Evolutionary conservation across 148 eudicot species (phyloP), one percentile per base, ranked within the genome.

Genomic region (Dianthus caryophyllus): DNA sequence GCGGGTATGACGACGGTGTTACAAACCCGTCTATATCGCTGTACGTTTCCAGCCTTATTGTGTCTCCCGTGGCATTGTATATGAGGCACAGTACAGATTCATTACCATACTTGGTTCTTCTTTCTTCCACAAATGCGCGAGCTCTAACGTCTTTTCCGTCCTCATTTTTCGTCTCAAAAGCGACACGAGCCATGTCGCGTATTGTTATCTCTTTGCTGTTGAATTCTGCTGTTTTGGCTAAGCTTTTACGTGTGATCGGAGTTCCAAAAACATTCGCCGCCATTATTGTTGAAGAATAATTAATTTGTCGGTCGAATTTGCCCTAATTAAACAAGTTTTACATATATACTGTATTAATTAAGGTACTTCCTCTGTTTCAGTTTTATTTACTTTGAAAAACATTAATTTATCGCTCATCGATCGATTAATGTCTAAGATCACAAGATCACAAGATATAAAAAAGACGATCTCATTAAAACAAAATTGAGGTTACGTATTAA

Each of bases 31-130:
- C 64, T 31, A 39, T 49, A 20, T 54, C 44, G 36, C 43, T 1
- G 31, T 51, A 51, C 9, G 61, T 52, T 31, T 31, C 29, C 12
- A 52, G 11, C 49, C 48, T 67, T 33, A 67, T 52, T 1, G 60
- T 26, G 48, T 67, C 61, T 4, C 70, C 70, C 21, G 70, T 67
- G 1, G 70, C 70, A 36, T 67, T 67, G 61, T 67, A 67, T 33
- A 67, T 67, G 13, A 67, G 48, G 31, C 70, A 51, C 16, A 20
- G 15, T 9, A 6, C 14, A 55, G 1, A 51, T 0, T 51, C 49
- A 51, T 7, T 26, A 15, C 12, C 31, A 38, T 67, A 67, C 57
- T 33, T 52, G 20, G 29, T 0, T 17, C 49, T 36, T 12, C n/a
- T 39, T 1, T 38, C 61, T 21, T 67, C 70, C 26, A 67, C 25